phyloP scores from a whole-genome alignment of 495 filamentous ascomycete species.

The Antarctomyces pellizariae region DNA sequence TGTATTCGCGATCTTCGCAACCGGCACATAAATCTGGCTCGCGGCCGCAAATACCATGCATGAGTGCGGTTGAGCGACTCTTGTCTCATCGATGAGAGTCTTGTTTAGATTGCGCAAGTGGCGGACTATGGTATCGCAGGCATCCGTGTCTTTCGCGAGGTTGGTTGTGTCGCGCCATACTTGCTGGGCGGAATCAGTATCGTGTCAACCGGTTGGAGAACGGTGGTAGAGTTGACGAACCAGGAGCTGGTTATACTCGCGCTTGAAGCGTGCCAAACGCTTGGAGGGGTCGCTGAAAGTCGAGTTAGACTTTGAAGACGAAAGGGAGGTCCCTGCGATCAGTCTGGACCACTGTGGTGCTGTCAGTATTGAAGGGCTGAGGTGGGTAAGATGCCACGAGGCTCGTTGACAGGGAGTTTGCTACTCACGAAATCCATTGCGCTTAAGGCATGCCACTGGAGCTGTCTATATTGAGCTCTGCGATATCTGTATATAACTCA shows the following conservation, averaged over 20 bases:
- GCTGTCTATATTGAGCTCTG: too few species aligned
- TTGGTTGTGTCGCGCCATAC: slow-evolving; percentile 50
- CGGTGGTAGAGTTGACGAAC: slow-evolving; percentile 20
- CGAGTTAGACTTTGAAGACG: slow-evolving; percentile 30
- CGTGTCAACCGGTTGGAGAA: background rate
- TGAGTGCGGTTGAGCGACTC: slow-evolving; percentile 64
- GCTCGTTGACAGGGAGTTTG: slow-evolving; percentile 1
- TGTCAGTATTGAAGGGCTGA: slow-evolving; percentile 2
- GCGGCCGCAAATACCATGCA: slow-evolving; percentile 67
- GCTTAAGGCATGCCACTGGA: too few species aligned
- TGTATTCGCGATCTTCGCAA: slow-evolving; percentile 63
- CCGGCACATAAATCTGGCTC: slow-evolving; percentile 65
- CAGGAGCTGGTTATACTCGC: slow-evolving; percentile 63
- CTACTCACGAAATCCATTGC: slow-evolving; percentile 19
- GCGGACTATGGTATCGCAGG: slow-evolving; percentile 27
- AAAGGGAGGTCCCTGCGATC: slow-evolving; percentile 53
- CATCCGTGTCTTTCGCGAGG: slow-evolving; percentile 25
- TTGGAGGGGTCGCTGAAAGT: slow-evolving; percentile 55
- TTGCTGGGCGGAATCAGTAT: slow-evolving; percentile 28
- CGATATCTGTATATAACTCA: too few species aligned
- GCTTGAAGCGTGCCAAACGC: slow-evolving; percentile 75
- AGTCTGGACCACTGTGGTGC: slow-evolving; percentile 87
- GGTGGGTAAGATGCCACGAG: slow-evolving; percentile 1
- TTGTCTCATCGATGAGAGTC: slow-evolving; percentile 70
- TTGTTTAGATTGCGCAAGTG: slow-evolving; percentile 41